Evolutionary conservation across 108 stramenopile genomes (phyloP), one percentile per base, ranked within the genome.

Genomic region (Nitzschia sp.): DNA sequence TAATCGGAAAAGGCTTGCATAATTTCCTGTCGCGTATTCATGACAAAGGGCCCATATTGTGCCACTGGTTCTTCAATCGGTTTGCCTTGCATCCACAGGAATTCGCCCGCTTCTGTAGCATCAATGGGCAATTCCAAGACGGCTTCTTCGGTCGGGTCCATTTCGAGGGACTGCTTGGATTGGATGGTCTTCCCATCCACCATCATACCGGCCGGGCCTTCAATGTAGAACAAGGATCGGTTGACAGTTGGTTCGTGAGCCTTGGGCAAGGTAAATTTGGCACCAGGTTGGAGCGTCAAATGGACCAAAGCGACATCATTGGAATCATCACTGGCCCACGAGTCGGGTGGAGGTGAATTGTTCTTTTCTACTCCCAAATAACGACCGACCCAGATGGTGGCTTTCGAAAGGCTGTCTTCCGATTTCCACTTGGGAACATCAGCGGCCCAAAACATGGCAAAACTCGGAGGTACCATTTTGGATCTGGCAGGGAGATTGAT

Each of bases 1-100:
- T 92, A 97, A 75, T 97, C 96, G 46, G 26, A 19, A 63, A 89
- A 86, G 15, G 94, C 92, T 64, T 95, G 80, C 21, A 49, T 15
- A 54, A 97, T 90, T 70, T 95, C 96, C 8, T 87, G 53, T 31
- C 55, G 65, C 28, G 89, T 90, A 72, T 93, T 94, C 96, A 97
- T 97, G 13, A 94, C 96, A 75, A 97, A 97, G 0, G 96, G 96
- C 13, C 96, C 96, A 34, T 89, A 76, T 58, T 88, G 87, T 1
- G 79, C 92, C 3, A 97, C 90, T 0, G 92, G 91, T 74, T 97
- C 87, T 30, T 82, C 77, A 61, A 88, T 87, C 18, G 86, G 85
- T 65, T 75, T 84, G 0, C 91, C 91, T 55, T 86, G 87, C 30
- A 92, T 45, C 51, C 82, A 54, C 18, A 88, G 70, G 56, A 88